Conservation (phyloP, 305 asterid genomes). For the Andrographis paniculata region DNA sequence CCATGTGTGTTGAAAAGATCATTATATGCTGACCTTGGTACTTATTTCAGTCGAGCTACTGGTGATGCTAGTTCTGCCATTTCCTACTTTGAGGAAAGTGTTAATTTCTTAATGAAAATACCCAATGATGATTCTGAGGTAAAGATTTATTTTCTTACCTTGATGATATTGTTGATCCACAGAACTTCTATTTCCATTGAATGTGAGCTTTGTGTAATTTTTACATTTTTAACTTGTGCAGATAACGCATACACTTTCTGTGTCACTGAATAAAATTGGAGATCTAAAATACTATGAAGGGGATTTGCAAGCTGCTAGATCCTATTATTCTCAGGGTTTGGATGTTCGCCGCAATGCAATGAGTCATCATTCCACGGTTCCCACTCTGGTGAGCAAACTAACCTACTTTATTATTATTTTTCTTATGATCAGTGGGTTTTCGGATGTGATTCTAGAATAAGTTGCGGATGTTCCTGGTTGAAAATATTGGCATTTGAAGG, state of each 20-base stretch:
- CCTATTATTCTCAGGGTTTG: conserved; percentile 70
- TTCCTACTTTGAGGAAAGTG: conserved; percentile 82
- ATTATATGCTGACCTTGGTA: conserved; percentile 10
- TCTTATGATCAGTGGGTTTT: conserved; percentile 3
- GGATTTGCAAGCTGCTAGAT: conserved; percentile 73
- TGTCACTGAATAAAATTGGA: conserved; percentile 85
- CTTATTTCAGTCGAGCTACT: conserved; percentile 59
- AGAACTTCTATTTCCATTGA: neutral
- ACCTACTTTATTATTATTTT: conserved; percentile 7
- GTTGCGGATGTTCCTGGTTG: neutral
- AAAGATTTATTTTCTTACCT: conserved; percentile 8
- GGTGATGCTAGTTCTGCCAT: conserved; percentile 81
- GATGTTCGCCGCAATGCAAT: conserved; percentile 70
- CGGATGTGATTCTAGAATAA: neutral
- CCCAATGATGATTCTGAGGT: conserved; percentile 82
- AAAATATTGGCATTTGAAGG: neutral
- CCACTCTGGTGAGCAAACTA: neutral
- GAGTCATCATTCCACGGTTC: conserved; percentile 28
- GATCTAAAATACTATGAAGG: conserved; percentile 76
- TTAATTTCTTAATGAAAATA: conserved; percentile 60
- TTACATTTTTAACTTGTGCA: conserved; percentile 22
- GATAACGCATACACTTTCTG: conserved; percentile 93
- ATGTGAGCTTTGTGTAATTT: conserved; percentile 12
- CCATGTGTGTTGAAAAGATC: neutral
- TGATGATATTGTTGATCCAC: neutral